Evolutionary conservation across 192 early-diverging fungal species (phyloP).

Genomic region (Rhizophagus sp.): DNA sequence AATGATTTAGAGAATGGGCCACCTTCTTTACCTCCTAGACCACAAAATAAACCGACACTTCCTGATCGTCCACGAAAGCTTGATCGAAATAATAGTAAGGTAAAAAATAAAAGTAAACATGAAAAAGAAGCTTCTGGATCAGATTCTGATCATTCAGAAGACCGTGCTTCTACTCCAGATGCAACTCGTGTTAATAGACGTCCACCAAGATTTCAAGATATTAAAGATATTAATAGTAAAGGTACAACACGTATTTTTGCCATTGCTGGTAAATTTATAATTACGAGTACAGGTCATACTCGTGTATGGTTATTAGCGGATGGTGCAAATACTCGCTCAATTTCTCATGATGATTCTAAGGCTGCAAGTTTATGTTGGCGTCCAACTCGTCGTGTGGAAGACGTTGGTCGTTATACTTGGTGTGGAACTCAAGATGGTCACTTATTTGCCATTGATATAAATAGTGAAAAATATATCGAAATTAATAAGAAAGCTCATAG

Average conservation of each 20-base stretch:
- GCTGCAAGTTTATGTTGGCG: constrained; percentile 56
- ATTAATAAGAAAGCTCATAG: constrained; percentile 47
- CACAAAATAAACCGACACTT: constrained; percentile 14
- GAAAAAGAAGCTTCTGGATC: constrained; percentile 1
- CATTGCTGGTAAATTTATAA: constrained; percentile 49
- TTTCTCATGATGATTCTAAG: constrained; percentile 52
- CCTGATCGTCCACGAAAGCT: constrained; percentile 33
- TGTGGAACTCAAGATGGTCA: constrained; percentile 61
- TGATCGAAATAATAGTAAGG: constrained; percentile 17
- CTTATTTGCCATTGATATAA: constrained; percentile 56
- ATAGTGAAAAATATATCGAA: constrained; percentile 38
- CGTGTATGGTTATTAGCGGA: constrained; percentile 46
- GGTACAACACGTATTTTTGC: constrained; percentile 53
- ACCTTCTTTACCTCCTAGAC: neutral
- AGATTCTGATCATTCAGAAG: constrained; percentile 10
- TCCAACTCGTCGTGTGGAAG: constrained; percentile 49
- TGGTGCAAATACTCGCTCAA: constrained; percentile 48
- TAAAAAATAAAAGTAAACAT: neutral
- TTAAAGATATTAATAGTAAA: constrained; percentile 42
- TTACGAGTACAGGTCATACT: constrained; percentile 48
- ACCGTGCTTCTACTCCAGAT: constrained; percentile 47
- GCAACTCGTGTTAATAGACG: constrained; percentile 56
- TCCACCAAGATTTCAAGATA: constrained; percentile 51
- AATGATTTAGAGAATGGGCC: too few species aligned
- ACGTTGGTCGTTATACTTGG: constrained; percentile 70